Percentiles rank a stretch among this genome's conserved stretches.
These are phyloP conservation scores for Cytospora chrysosperma DNA, from an alignment of 2,329 filamentous ascomycete genomes.

Conservation along the genomic window DNA sequence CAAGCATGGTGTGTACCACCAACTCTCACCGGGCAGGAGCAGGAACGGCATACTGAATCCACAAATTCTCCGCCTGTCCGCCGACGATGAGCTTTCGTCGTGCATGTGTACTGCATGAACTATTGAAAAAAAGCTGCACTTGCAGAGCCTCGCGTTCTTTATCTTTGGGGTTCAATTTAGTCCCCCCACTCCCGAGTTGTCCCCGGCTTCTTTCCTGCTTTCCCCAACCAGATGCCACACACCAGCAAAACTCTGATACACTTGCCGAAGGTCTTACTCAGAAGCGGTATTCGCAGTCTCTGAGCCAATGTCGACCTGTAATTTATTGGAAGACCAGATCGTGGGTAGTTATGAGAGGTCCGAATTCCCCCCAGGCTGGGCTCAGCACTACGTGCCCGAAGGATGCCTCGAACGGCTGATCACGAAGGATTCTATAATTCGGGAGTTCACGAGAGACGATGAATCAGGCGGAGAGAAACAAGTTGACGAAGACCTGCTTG, in stretches of 20 bases:
- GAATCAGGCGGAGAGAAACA: fast-evolving
- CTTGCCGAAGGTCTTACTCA: background rate
- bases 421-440: background rate
- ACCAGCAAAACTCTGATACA: background rate
- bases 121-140: background rate
- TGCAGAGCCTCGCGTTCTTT: background rate
- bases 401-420: background rate
- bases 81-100: background rate
- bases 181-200: background rate
- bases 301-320: background rate
- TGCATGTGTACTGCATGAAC: background rate
- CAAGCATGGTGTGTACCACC: background rate
- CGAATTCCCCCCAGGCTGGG: background rate
- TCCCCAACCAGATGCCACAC: background rate
- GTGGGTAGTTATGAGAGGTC: background rate
- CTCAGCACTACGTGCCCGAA: background rate
- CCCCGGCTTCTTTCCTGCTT: background rate
- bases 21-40: background rate
- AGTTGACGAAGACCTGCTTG: background rate
- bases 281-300: background rate
- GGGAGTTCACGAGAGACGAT: background rate
- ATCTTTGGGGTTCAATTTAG: background rate
- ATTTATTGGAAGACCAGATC: background rate
- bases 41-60: background rate
- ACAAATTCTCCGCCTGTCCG: background rate